A percentile compares a stretch with the other conserved stretches of the same genome.
phyloP scores from a whole-genome alignment of 805 yeast species.

The Cyberlindnera lachancei region DNA sequence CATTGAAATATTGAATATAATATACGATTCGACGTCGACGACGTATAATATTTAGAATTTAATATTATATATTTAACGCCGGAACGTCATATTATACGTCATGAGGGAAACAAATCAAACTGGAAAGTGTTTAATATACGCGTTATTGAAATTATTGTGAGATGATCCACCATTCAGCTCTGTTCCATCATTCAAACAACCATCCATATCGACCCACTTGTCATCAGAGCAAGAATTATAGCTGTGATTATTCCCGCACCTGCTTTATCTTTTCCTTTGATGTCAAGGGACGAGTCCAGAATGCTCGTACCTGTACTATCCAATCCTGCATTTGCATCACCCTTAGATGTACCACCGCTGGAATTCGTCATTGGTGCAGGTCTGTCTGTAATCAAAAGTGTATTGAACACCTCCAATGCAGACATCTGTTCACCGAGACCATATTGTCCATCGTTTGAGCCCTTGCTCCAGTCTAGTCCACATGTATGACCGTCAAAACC shows the following conservation, averaged over 20 bases:
- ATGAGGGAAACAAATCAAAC: too few relatives aligned
- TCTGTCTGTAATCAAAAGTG: conserved; percentile 34
- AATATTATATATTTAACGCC: too few relatives aligned
- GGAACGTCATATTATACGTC: too few relatives aligned
- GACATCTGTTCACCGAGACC: conserved; percentile 79
- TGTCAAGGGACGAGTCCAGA: conserved; percentile 31
- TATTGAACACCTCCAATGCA: conserved; percentile 59
- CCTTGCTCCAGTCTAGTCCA: conserved; percentile 57
- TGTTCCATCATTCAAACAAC: too few relatives aligned
- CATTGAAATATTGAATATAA: too few relatives aligned
- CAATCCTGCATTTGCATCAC: conserved; percentile 48
- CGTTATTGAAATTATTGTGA: too few relatives aligned
- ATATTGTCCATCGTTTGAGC: conserved; percentile 54
- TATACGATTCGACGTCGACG: too few relatives aligned
- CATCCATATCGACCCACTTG: conserved; percentile 80
- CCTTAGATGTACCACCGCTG: conserved; percentile 48
- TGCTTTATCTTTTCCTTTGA: conserved; percentile 62
- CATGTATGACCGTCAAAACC: conserved; percentile 73
- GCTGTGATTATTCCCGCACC: conserved; percentile 92
- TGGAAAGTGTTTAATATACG: too few relatives aligned
- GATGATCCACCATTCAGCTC: too few relatives aligned
- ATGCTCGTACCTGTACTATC: conserved; percentile 32
- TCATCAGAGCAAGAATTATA: conserved; percentile 48
- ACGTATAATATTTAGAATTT: too few relatives aligned
- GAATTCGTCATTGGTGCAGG: conserved; percentile 47